A percentile compares a stretch with the other conserved stretches of the same genome.
phyloP scores from a whole-genome alignment of 805 yeast genomes.

The Tetrapisispora phaffii region DNA sequence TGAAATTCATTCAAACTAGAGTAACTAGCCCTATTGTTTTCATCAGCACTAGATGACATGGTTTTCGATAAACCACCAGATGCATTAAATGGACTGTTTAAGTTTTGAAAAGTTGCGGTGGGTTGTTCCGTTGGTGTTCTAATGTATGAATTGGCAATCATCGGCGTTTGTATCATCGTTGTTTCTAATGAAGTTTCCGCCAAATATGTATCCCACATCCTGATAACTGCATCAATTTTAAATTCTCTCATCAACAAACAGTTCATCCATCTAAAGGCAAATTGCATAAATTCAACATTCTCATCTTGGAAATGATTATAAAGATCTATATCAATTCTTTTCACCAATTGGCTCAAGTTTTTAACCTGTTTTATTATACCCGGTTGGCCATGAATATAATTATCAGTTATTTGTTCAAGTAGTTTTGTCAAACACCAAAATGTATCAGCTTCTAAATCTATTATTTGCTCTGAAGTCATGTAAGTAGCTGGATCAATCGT shows the following conservation, averaged over 20 bases:
- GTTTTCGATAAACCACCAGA: constrained; percentile 5
- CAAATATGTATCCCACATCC: constrained; percentile 97
- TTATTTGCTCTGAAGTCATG: constrained; percentile 49
- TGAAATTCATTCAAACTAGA: constrained; percentile 68
- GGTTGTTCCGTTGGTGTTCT: constrained; percentile 17
- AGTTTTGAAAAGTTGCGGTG: constrained; percentile 14
- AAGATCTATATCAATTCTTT: constrained; percentile 67
- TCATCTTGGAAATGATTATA: constrained; percentile 68
- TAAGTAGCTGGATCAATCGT: constrained; percentile 48
- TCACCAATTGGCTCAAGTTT: constrained; percentile 65
- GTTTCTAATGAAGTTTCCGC: constrained; percentile 48
- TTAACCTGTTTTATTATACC: constrained; percentile 88
- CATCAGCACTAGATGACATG: constrained; percentile 9
- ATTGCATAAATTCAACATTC: constrained; percentile 89
- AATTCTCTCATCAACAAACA: constrained; percentile 93
- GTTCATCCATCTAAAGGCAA: constrained; percentile 97
- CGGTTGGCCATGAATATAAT: constrained; percentile 96
- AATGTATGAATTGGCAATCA: constrained; percentile 6
- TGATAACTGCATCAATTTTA: constrained; percentile 60
- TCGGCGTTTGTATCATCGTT: constrained; percentile 9
- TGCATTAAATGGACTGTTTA: constrained; percentile 6
- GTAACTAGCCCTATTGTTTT: constrained; percentile 15
- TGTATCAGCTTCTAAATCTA: constrained; percentile 84
- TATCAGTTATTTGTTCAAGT: constrained; percentile 90
- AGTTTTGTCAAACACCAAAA: constrained; percentile 93